A percentile compares a stretch with the other conserved stretches of the same genome.
phyloP scores from a whole-genome alignment of 2,329 filamentous ascomycete species.

The Aspergillus hiratsukae region DNA sequence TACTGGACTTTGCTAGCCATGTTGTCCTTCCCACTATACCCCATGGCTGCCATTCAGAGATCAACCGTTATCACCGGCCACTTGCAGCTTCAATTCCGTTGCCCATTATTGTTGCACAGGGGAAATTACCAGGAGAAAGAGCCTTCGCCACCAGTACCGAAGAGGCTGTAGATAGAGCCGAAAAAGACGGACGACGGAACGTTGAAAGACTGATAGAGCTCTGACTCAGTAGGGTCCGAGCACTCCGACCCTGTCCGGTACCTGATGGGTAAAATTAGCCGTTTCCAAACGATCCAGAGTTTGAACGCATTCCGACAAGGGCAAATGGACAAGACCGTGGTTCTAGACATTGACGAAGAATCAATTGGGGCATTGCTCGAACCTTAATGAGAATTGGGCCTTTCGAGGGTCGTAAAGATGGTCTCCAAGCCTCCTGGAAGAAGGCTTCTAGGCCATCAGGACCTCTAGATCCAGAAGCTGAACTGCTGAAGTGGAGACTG shows the following conservation, averaged over 20 bases:
- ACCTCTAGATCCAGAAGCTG: neutral
- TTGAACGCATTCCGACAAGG: neutral
- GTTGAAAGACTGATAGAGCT: neutral
- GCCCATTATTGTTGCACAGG: conserved; percentile 6
- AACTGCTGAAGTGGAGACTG: neutral
- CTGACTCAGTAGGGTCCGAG: neutral
- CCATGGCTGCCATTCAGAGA: neutral
- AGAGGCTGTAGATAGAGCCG: neutral
- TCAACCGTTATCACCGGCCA: conserved; percentile 11
- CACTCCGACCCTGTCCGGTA: neutral
- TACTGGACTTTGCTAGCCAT: conserved; percentile 12
- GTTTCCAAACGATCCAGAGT: neutral
- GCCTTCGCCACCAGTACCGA: neutral
- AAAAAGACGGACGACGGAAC: neutral
- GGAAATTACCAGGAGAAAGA: neutral
- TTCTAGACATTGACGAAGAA: neutral
- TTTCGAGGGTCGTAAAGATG: neutral
- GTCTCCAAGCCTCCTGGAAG: neutral
- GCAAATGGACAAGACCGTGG: neutral
- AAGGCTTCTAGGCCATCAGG: neutral
- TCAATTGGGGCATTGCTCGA: neutral
- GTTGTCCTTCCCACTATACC: conserved; percentile 3
- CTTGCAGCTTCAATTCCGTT: conserved; percentile 9
- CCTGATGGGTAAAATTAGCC: neutral
- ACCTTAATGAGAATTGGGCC: neutral